Base-by-base conservation (phyloP, 2,329 filamentous ascomycete species). In the Aspergillus puulaauensis region DNA sequence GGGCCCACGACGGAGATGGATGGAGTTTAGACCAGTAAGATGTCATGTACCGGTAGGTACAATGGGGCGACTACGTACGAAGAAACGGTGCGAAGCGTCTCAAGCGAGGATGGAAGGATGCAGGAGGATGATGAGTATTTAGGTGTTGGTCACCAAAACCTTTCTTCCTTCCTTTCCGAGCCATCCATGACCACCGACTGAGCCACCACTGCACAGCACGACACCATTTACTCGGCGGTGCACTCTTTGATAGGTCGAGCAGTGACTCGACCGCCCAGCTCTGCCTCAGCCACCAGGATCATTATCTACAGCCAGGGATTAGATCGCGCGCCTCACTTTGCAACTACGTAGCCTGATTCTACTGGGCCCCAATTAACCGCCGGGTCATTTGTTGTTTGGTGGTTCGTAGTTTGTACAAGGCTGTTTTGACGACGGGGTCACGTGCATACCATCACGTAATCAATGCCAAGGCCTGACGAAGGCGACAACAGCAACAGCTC, bases 401-500 rank as follows among this genome's bases (percentile, higher is more conserved):
- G 27, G 27, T 31, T 31, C 9, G 52, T 54, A 31, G 33, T 31
- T 11, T 6, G 19, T 14, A 4, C 17, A 6, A 35, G 45, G 27
- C 27, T 31, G 27, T 11, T 31, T 31, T 31, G 27, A 9, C 27
- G 8, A 31, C 3, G 9, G 9, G 1, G 19, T 55, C 53, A 55
- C 53, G 53, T 55, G 53, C 7, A 9, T 0, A 9, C 6, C 9
- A 46, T 49, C 27, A 56, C 54, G 37, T 58, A 61, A 54, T 43
- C 52, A 58, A 43, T 56, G 59, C 61, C 59, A 66, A 65, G 61
- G 35, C 37, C 27, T 52, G 46, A 52, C 56, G 31, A 47, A 60
- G 63, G 59, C 57, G 57, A 60, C 59, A 57, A 65, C 57, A 63
- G 55, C 60, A 55, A 47, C 61, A 66, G 62, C 61, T 65, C 61